Percentiles rank a stretch among this genome's conserved stretches.
Conservation (phyloP, 176 grass and related monocot genomes). For the Carex scoparia region DNA sequence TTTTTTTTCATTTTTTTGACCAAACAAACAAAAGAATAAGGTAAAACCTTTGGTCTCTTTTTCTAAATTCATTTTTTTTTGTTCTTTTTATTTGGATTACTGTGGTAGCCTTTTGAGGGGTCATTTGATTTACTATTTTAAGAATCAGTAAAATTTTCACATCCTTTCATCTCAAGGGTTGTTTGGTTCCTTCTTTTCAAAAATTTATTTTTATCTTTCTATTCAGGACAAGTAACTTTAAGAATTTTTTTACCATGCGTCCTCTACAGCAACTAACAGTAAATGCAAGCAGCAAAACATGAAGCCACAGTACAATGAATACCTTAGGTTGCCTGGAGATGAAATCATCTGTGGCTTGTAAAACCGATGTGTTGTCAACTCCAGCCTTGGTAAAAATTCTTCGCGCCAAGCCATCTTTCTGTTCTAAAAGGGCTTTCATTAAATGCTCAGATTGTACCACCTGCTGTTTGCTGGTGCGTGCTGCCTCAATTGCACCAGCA, state of each 20-base stretch:
- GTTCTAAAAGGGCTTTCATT: constrained; percentile 94
- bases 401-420: constrained; percentile 87
- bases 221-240: background rate
- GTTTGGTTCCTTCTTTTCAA: background rate
- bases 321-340: constrained; percentile 83
- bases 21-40: background rate
- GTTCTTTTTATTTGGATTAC: background rate
- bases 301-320: background rate
- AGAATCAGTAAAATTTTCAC: background rate
- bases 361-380: constrained; percentile 64
- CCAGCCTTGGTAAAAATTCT: constrained; percentile 88
- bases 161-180: background rate
- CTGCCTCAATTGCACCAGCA: constrained; percentile 64
- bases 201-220: background rate
- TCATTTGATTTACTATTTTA: background rate
- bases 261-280: background rate
- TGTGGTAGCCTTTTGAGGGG: background rate
- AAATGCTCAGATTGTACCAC: constrained; percentile 84
- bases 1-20: background rate
- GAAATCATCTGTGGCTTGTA: constrained; percentile 75
- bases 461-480: constrained; percentile 67
- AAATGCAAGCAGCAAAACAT: background rate
- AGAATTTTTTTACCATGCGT: background rate
- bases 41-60: background rate
- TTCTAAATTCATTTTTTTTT: background rate